These are phyloP conservation scores for Fusarium odoratissimum DNA, from an alignment of 2,329 filamentous ascomycete species.

Conservation along the genomic window DNA sequence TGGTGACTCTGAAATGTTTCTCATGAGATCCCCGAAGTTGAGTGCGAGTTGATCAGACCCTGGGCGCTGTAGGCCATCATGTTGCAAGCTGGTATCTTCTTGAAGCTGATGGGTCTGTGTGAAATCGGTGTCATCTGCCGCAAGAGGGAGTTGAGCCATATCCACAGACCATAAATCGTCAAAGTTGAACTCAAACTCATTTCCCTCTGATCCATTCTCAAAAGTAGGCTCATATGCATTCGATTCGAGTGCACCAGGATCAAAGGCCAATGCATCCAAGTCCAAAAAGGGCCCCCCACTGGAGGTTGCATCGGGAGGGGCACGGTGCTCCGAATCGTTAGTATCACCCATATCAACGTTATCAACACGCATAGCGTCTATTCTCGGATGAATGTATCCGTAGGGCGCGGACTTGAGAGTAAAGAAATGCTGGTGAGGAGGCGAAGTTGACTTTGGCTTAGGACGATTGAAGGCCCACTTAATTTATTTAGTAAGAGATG, in stretches of 20 bases:
- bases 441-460: not conserved
- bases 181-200: not conserved
- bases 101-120: not conserved
- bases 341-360: not conserved
- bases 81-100: not conserved
- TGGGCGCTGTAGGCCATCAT: not conserved
- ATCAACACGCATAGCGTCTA: not conserved
- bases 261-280: not conserved
- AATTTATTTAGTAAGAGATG: not conserved
- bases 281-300: not conserved
- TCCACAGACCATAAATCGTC: slow-evolving; percentile 2
- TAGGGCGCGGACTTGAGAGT: not conserved
- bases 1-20: not conserved
- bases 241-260: not conserved
- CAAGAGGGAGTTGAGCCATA: not conserved
- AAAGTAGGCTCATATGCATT: not conserved
- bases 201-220: not conserved
- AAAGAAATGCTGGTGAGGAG: not conserved
- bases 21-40: not conserved
- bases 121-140: not conserved
- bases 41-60: not conserved
- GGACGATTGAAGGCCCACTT: not conserved
- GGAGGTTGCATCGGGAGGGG: not conserved
- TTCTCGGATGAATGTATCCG: slow-evolving; percentile 9
- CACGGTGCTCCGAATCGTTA: not conserved